Evolutionary conservation across 305 asterid species (phyloP).

Genomic region (Fraxinus angustifolia): DNA sequence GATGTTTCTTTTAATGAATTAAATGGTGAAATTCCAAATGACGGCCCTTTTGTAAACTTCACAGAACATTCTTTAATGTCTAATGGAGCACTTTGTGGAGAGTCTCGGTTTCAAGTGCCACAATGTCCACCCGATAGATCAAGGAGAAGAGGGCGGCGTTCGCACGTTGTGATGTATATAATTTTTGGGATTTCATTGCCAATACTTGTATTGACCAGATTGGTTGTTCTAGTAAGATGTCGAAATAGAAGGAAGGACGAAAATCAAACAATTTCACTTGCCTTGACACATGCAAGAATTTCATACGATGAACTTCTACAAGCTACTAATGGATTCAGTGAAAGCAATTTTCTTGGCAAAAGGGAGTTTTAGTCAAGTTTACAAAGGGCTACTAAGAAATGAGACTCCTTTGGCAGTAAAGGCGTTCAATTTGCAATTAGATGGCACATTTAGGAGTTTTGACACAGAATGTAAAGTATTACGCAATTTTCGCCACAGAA

Average conservation of each 20-base stretch:
- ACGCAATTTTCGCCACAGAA: not conserved
- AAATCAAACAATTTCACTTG: not conserved
- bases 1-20: constrained; percentile 33
- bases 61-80: constrained; percentile 26
- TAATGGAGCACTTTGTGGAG: constrained; percentile 33
- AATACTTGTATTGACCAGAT: not conserved
- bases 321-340: constrained; percentile 16
- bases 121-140: constrained; percentile 14
- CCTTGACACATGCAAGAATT: constrained; percentile 4
- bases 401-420: constrained; percentile 22
- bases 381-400: constrained; percentile 16
- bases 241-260: not conserved
- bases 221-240: not conserved
- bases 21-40: constrained; percentile 30
- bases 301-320: constrained; percentile 20
- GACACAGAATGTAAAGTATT: constrained; percentile 10
- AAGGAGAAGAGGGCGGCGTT: not conserved
- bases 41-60: constrained; percentile 33
- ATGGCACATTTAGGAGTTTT: not conserved
- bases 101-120: constrained; percentile 12
- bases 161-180: not conserved
- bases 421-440: constrained; percentile 12
- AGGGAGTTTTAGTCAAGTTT: constrained; percentile 12
- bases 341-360: constrained; percentile 20
- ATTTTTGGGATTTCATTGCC: constrained; percentile 3